Evolutionary conservation across 192 early-diverging fungal species (phyloP), one percentile per base, ranked within the genome.

Genomic region (Mortierella claussenii): DNA sequence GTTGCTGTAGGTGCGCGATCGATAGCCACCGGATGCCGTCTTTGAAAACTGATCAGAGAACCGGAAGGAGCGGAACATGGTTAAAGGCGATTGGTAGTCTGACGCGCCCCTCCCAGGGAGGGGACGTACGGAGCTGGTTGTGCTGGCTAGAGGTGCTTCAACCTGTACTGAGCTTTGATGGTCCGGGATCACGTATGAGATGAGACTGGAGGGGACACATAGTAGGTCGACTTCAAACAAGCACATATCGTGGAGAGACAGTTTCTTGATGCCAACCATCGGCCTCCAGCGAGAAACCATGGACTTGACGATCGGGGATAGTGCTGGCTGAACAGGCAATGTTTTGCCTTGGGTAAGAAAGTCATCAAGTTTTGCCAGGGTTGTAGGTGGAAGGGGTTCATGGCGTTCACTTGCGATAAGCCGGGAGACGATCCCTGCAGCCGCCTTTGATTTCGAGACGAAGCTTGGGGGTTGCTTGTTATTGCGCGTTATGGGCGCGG

Each of bases 1-100:
- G 53, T 76, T 57, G 17, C 73, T 76, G 47, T 47, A 76, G 17
- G 73, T 76, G 36, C 56, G 23, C 10, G 73, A 76, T 13, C 28
- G 64, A 24, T 76, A 67, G 24, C 73, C 73, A 7, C 42, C 58
- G 2, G 13, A 23, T 7, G 56, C 58, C 2, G 33, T 24, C 0
- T 50, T 46, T 50, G 46, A 34, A 43, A 30, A 76, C 8, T 26
- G 27, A 4, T 54, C 42, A 2, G 63, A 67, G 47, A 76, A 76
- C 8, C 73, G 73, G 34, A 47, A 67, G 0, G 73, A 76, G 6
- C 65, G 64, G 37, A 76, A 76, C 58, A 76, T 66, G 31, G 34
- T 36, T 13, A 67, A 15, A 6, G 73, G 73, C 3, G 73, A 76
- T 26, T 26, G 31, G 23, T 76, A 76, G 4, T 55, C 64, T 2